phyloP scores from a whole-genome alignment of 2,329 filamentous ascomycete genomes.

The Plectosphaerella plurivora region DNA sequence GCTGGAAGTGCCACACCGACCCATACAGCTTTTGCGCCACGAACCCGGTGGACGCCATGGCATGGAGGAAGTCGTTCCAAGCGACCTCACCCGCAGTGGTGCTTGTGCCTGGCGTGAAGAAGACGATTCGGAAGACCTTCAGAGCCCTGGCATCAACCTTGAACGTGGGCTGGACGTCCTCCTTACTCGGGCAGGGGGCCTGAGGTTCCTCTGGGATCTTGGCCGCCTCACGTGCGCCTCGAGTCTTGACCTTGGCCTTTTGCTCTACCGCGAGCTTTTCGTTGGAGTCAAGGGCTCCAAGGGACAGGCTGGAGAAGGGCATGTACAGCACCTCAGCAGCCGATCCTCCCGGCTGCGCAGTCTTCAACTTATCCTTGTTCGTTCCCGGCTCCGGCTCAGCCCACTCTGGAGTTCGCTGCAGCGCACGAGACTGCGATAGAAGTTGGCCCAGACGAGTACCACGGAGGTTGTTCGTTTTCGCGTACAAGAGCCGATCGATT shows the following conservation, averaged over 20 bases:
- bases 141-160: conserved; percentile 24
- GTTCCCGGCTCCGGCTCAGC: conserved; percentile 23
- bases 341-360: not conserved
- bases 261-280: not conserved
- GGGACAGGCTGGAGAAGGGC: conserved; percentile 19
- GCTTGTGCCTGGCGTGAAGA: conserved; percentile 14
- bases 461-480: conserved; percentile 9
- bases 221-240: not conserved
- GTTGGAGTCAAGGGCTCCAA: not conserved
- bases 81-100: conserved; percentile 41
- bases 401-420: conserved; percentile 48
- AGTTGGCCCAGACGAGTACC: conserved; percentile 21
- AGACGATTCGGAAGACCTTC: conserved; percentile 23
- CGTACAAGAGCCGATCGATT: conserved; percentile 13
- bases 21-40: conserved; percentile 52
- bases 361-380: not conserved
- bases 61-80: conserved; percentile 50
- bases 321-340: conserved; percentile 6
- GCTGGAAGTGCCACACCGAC: conserved; percentile 56
- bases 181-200: not conserved
- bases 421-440: conserved; percentile 24
- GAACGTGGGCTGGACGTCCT: conserved; percentile 9
- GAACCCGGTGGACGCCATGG: conserved; percentile 47
- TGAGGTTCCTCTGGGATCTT: not conserved
- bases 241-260: conserved; percentile 17